Conservation (phyloP, 1,284 basidiomycete species). For the Tilletia caries region DNA sequence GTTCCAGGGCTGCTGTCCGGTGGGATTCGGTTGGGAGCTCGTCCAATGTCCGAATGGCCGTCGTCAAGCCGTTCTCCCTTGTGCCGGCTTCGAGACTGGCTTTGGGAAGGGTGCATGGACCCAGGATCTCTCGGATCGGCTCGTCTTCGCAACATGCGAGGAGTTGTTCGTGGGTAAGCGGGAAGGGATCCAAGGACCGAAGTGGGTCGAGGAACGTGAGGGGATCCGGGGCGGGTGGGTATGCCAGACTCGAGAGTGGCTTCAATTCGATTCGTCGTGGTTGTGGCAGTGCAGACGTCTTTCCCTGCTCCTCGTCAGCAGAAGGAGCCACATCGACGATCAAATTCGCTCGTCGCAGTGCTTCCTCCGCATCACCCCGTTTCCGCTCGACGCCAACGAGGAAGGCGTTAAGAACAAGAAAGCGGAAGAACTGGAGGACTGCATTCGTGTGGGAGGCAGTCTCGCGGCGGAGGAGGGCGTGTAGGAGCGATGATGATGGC, state of each 20-base stretch:
- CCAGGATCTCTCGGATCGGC: conserved; percentile 32
- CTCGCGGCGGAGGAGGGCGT: conserved; percentile 74
- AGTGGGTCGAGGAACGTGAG: conserved; percentile 50
- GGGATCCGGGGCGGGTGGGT: conserved; percentile 49
- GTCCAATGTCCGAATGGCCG: conserved; percentile 39
- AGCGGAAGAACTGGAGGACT: conserved; percentile 85
- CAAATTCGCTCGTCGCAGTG: conserved; percentile 46
- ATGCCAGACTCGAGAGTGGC: conserved; percentile 35
- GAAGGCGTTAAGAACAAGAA: conserved; percentile 88
- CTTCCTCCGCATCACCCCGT: conserved; percentile 72
- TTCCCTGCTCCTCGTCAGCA: neutral
- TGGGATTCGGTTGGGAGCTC: conserved; percentile 43
- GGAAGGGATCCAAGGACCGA: conserved; percentile 47
- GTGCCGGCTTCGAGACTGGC: neutral
- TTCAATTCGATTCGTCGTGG: conserved; percentile 19
- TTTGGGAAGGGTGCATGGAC: neutral
- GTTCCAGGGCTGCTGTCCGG: conserved; percentile 46
- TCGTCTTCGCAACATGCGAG: conserved; percentile 39
- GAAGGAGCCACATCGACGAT: conserved; percentile 17
- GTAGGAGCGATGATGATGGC: conserved; percentile 37
- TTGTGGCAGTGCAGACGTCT: neutral
- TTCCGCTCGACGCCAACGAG: conserved; percentile 74
- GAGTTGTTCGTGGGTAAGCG: conserved; percentile 39
- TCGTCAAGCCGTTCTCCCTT: conserved; percentile 4
- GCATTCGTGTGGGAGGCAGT: conserved; percentile 86